Evolutionary conservation across 2,329 filamentous ascomycete genomes (phyloP).

Genomic region (Thyridium curvatum): DNA sequence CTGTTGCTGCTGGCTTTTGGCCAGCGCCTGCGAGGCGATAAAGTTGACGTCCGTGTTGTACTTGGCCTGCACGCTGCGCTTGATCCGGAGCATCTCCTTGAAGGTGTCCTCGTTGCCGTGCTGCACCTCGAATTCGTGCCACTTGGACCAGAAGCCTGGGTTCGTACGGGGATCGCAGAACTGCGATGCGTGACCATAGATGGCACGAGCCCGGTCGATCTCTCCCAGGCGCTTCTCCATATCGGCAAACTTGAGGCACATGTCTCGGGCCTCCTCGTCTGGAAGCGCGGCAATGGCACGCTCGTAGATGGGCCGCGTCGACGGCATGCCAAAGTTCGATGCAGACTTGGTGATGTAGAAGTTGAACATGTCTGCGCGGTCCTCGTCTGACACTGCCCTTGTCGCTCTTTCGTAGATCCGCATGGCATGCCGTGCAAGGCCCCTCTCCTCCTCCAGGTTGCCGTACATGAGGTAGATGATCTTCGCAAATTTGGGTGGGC

Average conservation of each 20-base stretch:
- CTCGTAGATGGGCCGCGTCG: conserved; percentile 93
- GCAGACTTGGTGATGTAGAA: conserved; percentile 91
- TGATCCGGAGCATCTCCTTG: conserved; percentile 98
- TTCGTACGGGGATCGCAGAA: conserved; percentile 94
- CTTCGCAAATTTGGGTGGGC: conserved; percentile 93
- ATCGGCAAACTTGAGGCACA: conserved; percentile 95
- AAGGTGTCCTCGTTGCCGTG: conserved; percentile 99
- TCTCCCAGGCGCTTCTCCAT: conserved; percentile 51
- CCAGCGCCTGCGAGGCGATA: conserved; percentile 91
- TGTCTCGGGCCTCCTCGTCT: conserved; percentile 86
- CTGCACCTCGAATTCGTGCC: conserved; percentile 95
- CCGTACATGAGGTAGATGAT: conserved; percentile 97
- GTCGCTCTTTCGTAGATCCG: conserved; percentile 97
- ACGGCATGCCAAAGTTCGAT: conserved; percentile 94
- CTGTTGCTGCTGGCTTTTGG: conserved; percentile 62
- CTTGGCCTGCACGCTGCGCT: conserved; percentile 92
- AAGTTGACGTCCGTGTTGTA: conserved; percentile 99
- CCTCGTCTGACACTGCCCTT: conserved; percentile 87
- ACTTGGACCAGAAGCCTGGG: conserved; percentile 88
- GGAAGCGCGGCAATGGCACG: conserved; percentile 90
- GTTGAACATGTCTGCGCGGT: conserved; percentile 95
- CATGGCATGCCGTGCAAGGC: conserved; percentile 93
- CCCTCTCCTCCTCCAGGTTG: conserved; percentile 90
- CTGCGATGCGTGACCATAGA: conserved; percentile 93
- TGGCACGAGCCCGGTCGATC: conserved; percentile 86